phyloP scores from a whole-genome alignment of 2,329 filamentous ascomycete genomes.

The Colletotrichum neosansevieriae region DNA sequence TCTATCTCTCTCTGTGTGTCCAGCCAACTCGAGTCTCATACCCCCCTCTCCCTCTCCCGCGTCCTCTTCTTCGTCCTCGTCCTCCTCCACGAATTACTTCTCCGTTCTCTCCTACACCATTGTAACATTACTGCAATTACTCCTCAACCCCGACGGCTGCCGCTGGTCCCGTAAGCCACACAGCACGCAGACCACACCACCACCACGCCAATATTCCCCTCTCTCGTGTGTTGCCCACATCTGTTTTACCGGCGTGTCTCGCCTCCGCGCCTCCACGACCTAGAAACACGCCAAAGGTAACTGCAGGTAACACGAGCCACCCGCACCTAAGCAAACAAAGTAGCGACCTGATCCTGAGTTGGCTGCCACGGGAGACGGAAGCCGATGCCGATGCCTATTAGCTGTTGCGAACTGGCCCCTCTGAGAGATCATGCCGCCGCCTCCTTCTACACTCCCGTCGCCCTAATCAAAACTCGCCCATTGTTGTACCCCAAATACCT shows the following conservation, averaged over 20 bases:
- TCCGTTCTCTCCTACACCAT: background rate
- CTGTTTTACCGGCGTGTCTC: constrained; percentile 25
- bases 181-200: constrained; percentile 34
- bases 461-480: constrained; percentile 8
- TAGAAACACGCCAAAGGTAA: constrained; percentile 9
- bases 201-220: constrained; percentile 23
- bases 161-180: constrained; percentile 21
- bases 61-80: background rate
- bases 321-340: background rate
- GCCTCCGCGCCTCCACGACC: background rate
- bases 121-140: background rate
- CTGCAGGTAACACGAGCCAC: constrained; percentile 1
- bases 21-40: no score
- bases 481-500: constrained; percentile 11
- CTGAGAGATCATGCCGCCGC: constrained; percentile 32
- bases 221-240: constrained; percentile 29
- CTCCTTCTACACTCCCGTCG: constrained; percentile 23
- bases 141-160: constrained; percentile 1
- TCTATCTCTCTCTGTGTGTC: background rate
- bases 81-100: background rate
- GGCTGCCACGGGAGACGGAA: constrained; percentile 21
- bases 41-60: background rate
- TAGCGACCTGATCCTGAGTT: constrained; percentile 2
- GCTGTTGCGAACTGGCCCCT: constrained; percentile 35
- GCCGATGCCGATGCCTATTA: constrained; percentile 6